phyloP scores from a whole-genome alignment of 2,329 filamentous ascomycete species.

The Clarireedia hainanense region DNA sequence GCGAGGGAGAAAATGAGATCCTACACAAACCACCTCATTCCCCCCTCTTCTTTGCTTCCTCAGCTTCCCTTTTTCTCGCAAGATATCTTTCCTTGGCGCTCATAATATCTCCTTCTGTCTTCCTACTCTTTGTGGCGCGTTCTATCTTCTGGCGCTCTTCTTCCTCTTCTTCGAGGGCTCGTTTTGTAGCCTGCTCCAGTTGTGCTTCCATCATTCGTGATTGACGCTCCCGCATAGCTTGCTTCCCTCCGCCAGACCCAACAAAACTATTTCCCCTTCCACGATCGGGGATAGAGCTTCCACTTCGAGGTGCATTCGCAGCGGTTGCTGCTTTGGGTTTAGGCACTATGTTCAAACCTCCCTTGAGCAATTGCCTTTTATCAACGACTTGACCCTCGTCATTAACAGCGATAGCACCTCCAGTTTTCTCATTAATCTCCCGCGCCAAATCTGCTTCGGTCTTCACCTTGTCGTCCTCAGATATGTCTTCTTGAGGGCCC shows the following conservation, averaged over 20 bases:
- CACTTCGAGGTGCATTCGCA: slow-evolving; percentile 12
- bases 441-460: slow-evolving; percentile 56
- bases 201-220: slow-evolving; percentile 73
- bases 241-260: slow-evolving; percentile 43
- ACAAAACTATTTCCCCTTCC: slow-evolving; percentile 31
- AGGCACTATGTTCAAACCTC: slow-evolving; percentile 65
- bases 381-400: slow-evolving; percentile 80
- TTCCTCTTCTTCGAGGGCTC: slow-evolving; percentile 61
- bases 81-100: slow-evolving; percentile 75
- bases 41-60: slow-evolving; percentile 54
- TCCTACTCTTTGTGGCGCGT: slow-evolving; percentile 63
- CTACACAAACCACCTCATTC: slow-evolving; percentile 4
- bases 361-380: slow-evolving; percentile 69
- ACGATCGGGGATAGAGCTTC: slow-evolving; percentile 18
- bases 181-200: slow-evolving; percentile 64
- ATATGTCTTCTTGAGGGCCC: slow-evolving; percentile 32
- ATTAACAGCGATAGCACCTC: slow-evolving; percentile 58
- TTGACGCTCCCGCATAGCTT: slow-evolving; percentile 67
- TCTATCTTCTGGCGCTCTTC: slow-evolving; percentile 55
- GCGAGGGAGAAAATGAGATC: no score
- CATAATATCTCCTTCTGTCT: slow-evolving; percentile 68
- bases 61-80: slow-evolving; percentile 66
- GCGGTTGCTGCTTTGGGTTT: slow-evolving; percentile 46
- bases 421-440: slow-evolving; percentile 55
- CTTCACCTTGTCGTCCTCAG: slow-evolving; percentile 38